Conservation (phyloP, 495 filamentous ascomycete genomes). For the Trichoderma parareesei region DNA sequence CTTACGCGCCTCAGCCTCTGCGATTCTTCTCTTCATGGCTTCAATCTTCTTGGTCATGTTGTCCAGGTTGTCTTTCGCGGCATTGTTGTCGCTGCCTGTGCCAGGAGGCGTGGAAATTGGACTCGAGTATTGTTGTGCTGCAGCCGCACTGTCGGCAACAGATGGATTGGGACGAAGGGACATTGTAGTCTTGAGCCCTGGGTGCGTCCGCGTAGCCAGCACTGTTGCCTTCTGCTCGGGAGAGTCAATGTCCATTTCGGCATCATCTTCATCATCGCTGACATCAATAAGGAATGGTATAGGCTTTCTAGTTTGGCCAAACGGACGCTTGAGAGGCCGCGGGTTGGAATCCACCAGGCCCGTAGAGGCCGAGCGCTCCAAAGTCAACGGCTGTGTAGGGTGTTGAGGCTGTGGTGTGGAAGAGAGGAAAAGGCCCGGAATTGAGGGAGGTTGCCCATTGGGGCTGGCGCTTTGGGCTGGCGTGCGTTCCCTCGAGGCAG, state of each 20-base stretch:
- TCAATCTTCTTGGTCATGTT: slow-evolving; percentile 63
- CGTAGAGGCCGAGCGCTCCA: slow-evolving; percentile 75
- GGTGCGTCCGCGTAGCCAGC: not conserved
- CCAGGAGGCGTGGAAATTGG: slow-evolving; percentile 33
- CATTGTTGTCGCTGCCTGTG: slow-evolving; percentile 13
- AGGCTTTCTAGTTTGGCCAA: slow-evolving; percentile 44
- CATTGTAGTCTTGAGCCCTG: slow-evolving; percentile 13
- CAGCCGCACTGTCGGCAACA: slow-evolving; percentile 18
- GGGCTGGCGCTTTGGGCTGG: not conserved
- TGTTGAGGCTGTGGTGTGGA: slow-evolving; percentile 11
- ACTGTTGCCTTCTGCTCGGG: slow-evolving; percentile 20
- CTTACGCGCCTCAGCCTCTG: slow-evolving; percentile 62
- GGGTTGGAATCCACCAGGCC: slow-evolving; percentile 59
- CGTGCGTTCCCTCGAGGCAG: not conserved
- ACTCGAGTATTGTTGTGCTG: slow-evolving; percentile 25
- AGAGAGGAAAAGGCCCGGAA: slow-evolving; percentile 16
- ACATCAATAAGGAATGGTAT: slow-evolving; percentile 63
- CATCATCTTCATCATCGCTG: slow-evolving; percentile 46
- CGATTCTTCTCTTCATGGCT: slow-evolving; percentile 66
- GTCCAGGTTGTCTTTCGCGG: slow-evolving; percentile 47
- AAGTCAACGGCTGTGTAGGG: slow-evolving; percentile 8
- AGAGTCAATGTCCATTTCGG: slow-evolving; percentile 44
- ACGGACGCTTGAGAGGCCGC: slow-evolving; percentile 52
- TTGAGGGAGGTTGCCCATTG: slow-evolving; percentile 4
- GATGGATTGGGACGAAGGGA: slow-evolving; percentile 38